Base-by-base conservation (phyloP, 192 early-diverging fungal species). In the Coemansia sp. region DNA sequence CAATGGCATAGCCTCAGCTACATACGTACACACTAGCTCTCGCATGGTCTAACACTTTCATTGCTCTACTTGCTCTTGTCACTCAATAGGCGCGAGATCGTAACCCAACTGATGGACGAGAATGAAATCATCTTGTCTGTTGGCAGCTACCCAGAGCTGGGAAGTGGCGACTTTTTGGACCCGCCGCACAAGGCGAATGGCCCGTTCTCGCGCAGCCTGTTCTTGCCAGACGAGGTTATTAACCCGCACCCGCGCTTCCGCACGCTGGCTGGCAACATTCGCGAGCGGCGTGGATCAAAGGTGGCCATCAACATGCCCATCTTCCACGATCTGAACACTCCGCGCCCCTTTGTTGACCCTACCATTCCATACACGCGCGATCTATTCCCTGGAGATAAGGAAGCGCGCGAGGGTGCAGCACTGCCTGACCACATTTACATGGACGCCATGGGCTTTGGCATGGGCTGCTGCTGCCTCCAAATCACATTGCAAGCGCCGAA, bases 391-490 rank as follows among this genome's bases (percentile, higher is more conserved):
- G 88, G 88, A 64, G 87, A 92, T 71, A 89, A 89, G 52, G 91
- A 92, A 70, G 89, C 90, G n/a, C 84, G 84, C 5, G 78, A 87
- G 46, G 89, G 91, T 9, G 90, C 90, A 7, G 97, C 97, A 11
- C 80, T 87, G n/a, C 91, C 91, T 1, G 91, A 95, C 64, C 95
- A 97, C 79, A 95, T 99, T 33, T 99, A 98, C 83, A 94, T 99
- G 93, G 97, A 98, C 70, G 89, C 92, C 20, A 99, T 99, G 97
- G 93, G 92, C 65, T 98, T 99, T 87, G 96, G 97, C 33, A 98
- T 98, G 96, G 96, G 97, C 55, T 97, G 94, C 85, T 96, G 90
- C 71, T 99, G 97, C 74, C 86, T 99, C 29, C 97, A 99, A 78
- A 94, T 98, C 76, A 99, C 97, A 34, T 92, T 99, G 70, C 97